Conservation (phyloP, 495 filamentous ascomycete genomes). For the Neurospora cerealis region DNA sequence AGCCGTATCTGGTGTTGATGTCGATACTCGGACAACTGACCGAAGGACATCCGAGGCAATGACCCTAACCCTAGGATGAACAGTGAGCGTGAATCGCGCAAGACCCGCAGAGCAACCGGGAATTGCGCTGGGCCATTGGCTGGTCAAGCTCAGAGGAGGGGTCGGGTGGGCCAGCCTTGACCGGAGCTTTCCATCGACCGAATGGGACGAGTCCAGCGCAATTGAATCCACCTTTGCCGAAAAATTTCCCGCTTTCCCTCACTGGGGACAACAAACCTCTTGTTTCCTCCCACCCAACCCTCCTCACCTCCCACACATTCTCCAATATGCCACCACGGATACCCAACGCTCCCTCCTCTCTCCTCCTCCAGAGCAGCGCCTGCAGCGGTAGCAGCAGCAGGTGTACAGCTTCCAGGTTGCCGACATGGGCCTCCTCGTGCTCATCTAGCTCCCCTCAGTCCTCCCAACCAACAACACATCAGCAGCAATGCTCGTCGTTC, state of each 20-base stretch:
- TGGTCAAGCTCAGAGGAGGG: neutral
- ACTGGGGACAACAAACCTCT: neutral
- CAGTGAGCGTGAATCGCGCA: neutral
- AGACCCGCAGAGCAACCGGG: neutral
- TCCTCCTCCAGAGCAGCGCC: neutral
- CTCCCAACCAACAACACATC: neutral
- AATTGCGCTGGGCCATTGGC: neutral
- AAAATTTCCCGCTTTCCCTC: neutral
- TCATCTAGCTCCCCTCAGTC: neutral
- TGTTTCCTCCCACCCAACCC: slow-evolving; percentile 3
- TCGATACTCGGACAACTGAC: neutral
- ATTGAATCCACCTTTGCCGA: neutral
- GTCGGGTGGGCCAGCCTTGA: neutral
- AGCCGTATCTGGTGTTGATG: neutral
- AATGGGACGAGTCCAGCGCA: neutral
- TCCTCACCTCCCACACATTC: slow-evolving; percentile 3
- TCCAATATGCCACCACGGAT: slow-evolving; percentile 22
- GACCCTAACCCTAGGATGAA: neutral
- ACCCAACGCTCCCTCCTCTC: slow-evolving; percentile 1
- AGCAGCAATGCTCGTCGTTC: slow-evolving; percentile 7
- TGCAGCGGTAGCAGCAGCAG: slow-evolving; percentile 7
- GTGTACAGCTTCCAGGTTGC: slow-evolving; percentile 1
- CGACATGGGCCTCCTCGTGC: neutral
- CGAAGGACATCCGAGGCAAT: neutral
- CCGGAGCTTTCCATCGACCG: neutral